A percentile compares a stretch with the other conserved stretches of the same genome.
These are phyloP conservation scores for Pugionium cornutum DNA, from an alignment of 345 rosid species.

Conservation along the genomic window DNA sequence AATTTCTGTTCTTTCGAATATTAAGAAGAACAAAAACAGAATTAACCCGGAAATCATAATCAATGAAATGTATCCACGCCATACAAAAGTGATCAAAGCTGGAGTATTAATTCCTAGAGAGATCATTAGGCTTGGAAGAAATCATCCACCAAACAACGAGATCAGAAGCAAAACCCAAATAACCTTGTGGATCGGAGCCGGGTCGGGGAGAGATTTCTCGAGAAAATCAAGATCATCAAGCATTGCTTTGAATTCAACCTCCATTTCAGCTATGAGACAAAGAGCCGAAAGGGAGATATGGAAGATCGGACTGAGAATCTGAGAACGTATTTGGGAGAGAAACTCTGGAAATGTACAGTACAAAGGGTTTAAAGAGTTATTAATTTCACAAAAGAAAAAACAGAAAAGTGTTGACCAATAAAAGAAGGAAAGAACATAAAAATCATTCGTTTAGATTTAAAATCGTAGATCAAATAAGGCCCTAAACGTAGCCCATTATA, in stretches of 20 bases:
- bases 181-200: constrained; percentile 64
- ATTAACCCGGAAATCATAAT: background rate
- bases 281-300: background rate
- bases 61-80: background rate
- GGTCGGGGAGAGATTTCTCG: constrained; percentile 55
- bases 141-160: background rate
- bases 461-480: too few species aligned
- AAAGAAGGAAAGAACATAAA: too few species aligned
- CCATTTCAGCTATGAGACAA: constrained; percentile 46
- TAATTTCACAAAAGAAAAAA: too few species aligned
- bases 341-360: too few species aligned
- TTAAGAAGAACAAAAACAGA: background rate
- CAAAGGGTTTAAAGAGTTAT: too few species aligned
- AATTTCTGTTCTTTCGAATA: background rate
- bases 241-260: constrained; percentile 62
- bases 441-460: too few species aligned
- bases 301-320: too few species aligned
- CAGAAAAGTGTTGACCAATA: too few species aligned
- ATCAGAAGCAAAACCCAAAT: constrained; percentile 9
- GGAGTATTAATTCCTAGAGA: background rate
- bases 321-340: too few species aligned
- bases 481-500: too few species aligned
- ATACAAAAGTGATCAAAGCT: background rate
- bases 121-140: background rate
- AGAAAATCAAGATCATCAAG: constrained; percentile 59